These are phyloP conservation scores for Globisporangium echinulatum DNA, from an alignment of 352 stramenopile species.

Conservation along the genomic window DNA sequence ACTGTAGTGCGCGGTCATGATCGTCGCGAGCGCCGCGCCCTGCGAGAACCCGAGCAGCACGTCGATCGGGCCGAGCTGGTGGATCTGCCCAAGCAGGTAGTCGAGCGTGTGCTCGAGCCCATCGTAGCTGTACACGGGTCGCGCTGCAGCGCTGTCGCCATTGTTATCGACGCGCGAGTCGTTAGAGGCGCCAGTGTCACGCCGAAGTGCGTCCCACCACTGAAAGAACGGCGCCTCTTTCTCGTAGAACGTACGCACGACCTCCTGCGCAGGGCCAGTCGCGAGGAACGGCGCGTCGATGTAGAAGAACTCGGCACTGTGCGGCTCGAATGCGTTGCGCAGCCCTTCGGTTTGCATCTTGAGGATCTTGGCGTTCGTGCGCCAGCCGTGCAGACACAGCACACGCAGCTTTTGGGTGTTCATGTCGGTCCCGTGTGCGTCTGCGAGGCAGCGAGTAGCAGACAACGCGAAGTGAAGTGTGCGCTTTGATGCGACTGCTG, in stretches of 20 bases:
- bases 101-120: slow-evolving; percentile 60
- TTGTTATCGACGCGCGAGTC: slow-evolving; percentile 7
- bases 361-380: slow-evolving; percentile 65
- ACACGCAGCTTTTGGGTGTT: slow-evolving; percentile 43
- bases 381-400: slow-evolving; percentile 75
- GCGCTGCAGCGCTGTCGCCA: slow-evolving; percentile 6
- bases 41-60: slow-evolving; percentile 74
- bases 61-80: slow-evolving; percentile 46
- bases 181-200: slow-evolving; percentile 4
- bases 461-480: no score
- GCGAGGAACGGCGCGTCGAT: slow-evolving; percentile 58
- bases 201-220: slow-evolving; percentile 69
- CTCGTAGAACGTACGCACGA: slow-evolving; percentile 56
- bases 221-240: slow-evolving; percentile 57
- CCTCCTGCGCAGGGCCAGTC: slow-evolving; percentile 45
- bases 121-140: slow-evolving; percentile 42
- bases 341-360: slow-evolving; percentile 50
- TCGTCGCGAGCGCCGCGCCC: slow-evolving; percentile 41
- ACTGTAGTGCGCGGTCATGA: slow-evolving; percentile 64
- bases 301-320: slow-evolving; percentile 54
- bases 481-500: no score
- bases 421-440: not conserved
- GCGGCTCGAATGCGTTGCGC: slow-evolving; percentile 29
- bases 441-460: no score
- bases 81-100: slow-evolving; percentile 38